phyloP scores from a whole-genome alignment of 129 eudicot species.

The Flaveria robusta region DNA sequence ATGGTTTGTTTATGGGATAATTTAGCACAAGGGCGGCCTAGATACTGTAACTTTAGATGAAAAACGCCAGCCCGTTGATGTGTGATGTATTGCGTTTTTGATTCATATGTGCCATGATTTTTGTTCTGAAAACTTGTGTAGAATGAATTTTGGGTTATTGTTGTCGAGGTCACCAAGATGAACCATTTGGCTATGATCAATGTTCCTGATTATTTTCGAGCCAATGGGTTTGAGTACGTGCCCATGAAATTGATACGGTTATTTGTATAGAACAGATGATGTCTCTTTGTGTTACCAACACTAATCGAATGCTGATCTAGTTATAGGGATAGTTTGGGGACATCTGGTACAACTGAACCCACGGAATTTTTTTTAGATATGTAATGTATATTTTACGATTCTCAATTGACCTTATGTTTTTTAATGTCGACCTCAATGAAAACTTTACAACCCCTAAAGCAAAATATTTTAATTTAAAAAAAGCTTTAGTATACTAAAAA shows the following conservation, averaged over 20 bases:
- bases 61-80: not conserved
- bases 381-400: no score
- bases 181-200: constrained; percentile 20
- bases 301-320: constrained; percentile 14
- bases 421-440: no score
- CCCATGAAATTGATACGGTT: constrained; percentile 22
- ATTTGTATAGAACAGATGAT: constrained; percentile 27
- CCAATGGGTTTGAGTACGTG: constrained; percentile 26
- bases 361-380: no score
- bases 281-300: constrained; percentile 5
- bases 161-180: constrained; percentile 31
- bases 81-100: not conserved
- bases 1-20: constrained; percentile 95
- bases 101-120: constrained; percentile 24
- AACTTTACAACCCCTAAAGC: no score
- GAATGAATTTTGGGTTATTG: constrained; percentile 19
- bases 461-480: no score
- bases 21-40: constrained; percentile 66
- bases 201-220: constrained; percentile 27
- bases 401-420: no score
- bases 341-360: no score
- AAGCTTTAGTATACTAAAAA: no score
- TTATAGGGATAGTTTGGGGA: not conserved
- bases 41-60: constrained; percentile 70
- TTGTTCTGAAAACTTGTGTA: constrained; percentile 27